Evolutionary conservation across 2,329 filamentous ascomycete species (phyloP).

Genomic region (Ceratocystis lukuohia): DNA sequence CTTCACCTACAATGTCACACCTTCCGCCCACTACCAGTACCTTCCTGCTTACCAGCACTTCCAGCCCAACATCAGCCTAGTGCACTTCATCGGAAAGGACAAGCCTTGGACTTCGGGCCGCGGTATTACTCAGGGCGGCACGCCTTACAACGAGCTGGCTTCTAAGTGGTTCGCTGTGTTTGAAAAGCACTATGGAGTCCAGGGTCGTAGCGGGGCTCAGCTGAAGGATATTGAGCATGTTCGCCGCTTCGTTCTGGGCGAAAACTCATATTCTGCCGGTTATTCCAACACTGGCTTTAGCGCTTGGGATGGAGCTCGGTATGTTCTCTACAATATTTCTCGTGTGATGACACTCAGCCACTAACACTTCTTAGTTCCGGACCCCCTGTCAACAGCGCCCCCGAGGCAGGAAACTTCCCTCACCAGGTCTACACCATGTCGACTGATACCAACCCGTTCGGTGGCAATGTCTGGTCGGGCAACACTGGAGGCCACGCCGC

Average conservation of each 20-base stretch:
- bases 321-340: neutral
- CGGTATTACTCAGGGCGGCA: slow-evolving; percentile 28
- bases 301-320: slow-evolving; percentile 21
- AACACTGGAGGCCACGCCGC: slow-evolving; percentile 13
- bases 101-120: slow-evolving; percentile 76
- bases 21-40: slow-evolving; percentile 94
- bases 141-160: slow-evolving; percentile 54
- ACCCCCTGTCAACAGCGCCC: slow-evolving; percentile 27
- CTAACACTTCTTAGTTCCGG: slow-evolving; percentile 10
- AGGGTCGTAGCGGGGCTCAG: slow-evolving; percentile 21
- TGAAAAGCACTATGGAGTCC: slow-evolving; percentile 62
- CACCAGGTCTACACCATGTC: slow-evolving; percentile 73
- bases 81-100: slow-evolving; percentile 84
- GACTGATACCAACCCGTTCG: slow-evolving; percentile 6
- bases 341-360: neutral
- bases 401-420: slow-evolving; percentile 77
- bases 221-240: slow-evolving; percentile 27
- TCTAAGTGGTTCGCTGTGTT: slow-evolving; percentile 91
- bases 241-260: slow-evolving; percentile 42
- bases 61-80: slow-evolving; percentile 73
- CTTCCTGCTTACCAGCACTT: slow-evolving; percentile 89
- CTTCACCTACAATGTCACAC: slow-evolving; percentile 95
- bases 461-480: slow-evolving; percentile 9
- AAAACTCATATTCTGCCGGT: slow-evolving; percentile 27
- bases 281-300: slow-evolving; percentile 16